Conservation (phyloP, 1,284 basidiomycete genomes). For the Leccinum glutinopallens region DNA sequence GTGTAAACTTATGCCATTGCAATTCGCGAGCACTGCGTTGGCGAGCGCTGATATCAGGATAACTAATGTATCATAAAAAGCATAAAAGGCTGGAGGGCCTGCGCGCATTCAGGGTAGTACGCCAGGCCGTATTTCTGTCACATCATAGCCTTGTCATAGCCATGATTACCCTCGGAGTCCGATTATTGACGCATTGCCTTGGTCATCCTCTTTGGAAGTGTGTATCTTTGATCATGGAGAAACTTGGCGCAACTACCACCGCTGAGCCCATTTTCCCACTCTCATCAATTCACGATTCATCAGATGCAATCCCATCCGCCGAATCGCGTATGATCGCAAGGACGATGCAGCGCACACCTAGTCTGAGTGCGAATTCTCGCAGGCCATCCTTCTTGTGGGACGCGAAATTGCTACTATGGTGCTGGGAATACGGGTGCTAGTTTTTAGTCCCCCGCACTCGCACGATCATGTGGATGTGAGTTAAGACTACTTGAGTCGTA, state of each 20-base stretch:
- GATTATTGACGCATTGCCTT: background rate
- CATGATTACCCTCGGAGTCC: background rate
- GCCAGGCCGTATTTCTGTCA: background rate
- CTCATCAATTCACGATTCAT: background rate
- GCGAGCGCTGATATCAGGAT: no score
- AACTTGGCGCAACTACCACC: background rate
- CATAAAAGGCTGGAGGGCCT: no score
- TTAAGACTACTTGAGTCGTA: background rate
- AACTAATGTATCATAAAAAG: background rate
- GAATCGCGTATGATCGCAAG: background rate
- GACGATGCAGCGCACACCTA: background rate
- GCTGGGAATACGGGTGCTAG: background rate
- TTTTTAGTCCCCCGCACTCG: background rate
- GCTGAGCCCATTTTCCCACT: background rate
- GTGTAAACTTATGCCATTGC: background rate
- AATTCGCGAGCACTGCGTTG: background rate
- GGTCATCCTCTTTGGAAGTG: background rate
- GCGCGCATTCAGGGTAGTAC: background rate
- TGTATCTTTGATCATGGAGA: background rate
- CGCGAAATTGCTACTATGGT: background rate
- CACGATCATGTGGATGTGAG: background rate
- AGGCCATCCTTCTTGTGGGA: background rate
- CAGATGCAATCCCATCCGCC: background rate
- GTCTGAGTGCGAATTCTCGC: background rate
- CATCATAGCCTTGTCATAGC: constrained; percentile 1